phyloP scores from a whole-genome alignment of 495 filamentous ascomycete species.

The Saxophila tyrrhenica region DNA sequence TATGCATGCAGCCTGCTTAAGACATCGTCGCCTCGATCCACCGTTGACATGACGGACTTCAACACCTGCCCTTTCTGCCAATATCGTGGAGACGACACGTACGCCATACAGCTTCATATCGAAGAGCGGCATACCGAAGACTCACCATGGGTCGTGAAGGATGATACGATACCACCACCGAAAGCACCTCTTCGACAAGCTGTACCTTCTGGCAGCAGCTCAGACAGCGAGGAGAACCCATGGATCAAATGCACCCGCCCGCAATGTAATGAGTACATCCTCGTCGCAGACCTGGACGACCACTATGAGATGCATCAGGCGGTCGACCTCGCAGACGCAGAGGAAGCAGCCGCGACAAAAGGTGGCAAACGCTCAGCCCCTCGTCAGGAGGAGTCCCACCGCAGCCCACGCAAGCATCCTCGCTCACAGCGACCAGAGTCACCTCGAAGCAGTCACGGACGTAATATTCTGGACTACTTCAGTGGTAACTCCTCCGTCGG shows the following conservation, averaged over 20 bases:
- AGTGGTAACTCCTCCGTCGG: neutral
- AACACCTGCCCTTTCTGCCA: conserved; percentile 41
- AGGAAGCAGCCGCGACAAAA: neutral
- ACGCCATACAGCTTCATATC: conserved; percentile 45
- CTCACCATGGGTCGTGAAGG: conserved; percentile 42
- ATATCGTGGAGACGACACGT: conserved; percentile 26
- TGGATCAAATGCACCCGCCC: conserved; percentile 59
- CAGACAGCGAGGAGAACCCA: conserved; percentile 28
- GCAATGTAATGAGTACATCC: conserved; percentile 60
- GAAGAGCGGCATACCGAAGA: conserved; percentile 44
- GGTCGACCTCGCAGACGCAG: neutral
- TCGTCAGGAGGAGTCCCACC: neutral
- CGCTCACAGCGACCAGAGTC: neutral
- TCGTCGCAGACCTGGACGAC: conserved; percentile 48
- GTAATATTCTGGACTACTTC: conserved; percentile 6
- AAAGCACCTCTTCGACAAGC: neutral
- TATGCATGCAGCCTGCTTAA: too few relatives aligned
- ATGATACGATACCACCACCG: conserved; percentile 10
- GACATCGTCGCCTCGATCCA: neutral
- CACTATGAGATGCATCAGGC: conserved; percentile 66
- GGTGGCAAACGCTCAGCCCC: conserved; percentile 1
- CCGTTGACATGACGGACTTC: too few relatives aligned
- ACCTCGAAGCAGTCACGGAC: neutral
- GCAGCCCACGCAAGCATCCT: neutral
- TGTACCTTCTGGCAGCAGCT: conserved; percentile 13